Evolutionary conservation across 2,329 filamentous ascomycete genomes (phyloP).

Genomic region (Onygenales sp.): DNA sequence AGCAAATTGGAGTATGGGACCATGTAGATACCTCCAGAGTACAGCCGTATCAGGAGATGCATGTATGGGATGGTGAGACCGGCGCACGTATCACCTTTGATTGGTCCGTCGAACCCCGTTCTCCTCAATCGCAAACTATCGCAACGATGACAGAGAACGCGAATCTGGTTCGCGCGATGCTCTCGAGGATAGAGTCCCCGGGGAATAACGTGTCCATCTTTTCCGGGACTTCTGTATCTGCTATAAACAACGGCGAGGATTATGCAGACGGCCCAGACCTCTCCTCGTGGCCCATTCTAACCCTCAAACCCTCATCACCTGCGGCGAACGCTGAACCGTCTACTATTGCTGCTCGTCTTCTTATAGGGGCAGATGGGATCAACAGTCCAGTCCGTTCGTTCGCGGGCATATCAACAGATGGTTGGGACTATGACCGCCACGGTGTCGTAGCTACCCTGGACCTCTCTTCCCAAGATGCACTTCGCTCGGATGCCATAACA

Average conservation of each 20-base stretch:
- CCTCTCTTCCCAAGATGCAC: constrained; percentile 43
- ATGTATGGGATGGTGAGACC: constrained; percentile 93
- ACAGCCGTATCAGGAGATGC: constrained; percentile 90
- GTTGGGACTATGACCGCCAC: constrained; percentile 89
- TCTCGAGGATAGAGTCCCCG: constrained; percentile 61
- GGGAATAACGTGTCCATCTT: constrained; percentile 56
- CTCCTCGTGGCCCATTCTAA: constrained; percentile 77
- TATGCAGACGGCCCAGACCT: constrained; percentile 63
- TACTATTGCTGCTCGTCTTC: constrained; percentile 65
- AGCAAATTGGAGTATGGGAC: constrained; percentile 75
- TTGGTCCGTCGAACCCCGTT: constrained; percentile 46
- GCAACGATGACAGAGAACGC: constrained; percentile 96
- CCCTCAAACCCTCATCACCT: constrained; percentile 48
- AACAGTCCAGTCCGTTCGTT: constrained; percentile 90
- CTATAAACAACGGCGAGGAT: constrained; percentile 64
- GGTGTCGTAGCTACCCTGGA: constrained; percentile 84
- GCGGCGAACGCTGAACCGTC: constrained; percentile 30
- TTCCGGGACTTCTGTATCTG: constrained; percentile 66
- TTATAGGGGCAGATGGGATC: constrained; percentile 88
- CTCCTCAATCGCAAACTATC: constrained; percentile 52
- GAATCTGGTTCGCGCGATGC: constrained; percentile 72
- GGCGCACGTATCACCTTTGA: constrained; percentile 85
- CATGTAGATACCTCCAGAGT: constrained; percentile 64
- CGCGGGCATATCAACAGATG: constrained; percentile 71
- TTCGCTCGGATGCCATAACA: constrained; percentile 47